Percentiles rank a stretch among this genome's conserved stretches.
Evolutionary conservation across 768 basidiomycete species (phyloP).

Genomic region (Kwoniella mangroviensis): DNA sequence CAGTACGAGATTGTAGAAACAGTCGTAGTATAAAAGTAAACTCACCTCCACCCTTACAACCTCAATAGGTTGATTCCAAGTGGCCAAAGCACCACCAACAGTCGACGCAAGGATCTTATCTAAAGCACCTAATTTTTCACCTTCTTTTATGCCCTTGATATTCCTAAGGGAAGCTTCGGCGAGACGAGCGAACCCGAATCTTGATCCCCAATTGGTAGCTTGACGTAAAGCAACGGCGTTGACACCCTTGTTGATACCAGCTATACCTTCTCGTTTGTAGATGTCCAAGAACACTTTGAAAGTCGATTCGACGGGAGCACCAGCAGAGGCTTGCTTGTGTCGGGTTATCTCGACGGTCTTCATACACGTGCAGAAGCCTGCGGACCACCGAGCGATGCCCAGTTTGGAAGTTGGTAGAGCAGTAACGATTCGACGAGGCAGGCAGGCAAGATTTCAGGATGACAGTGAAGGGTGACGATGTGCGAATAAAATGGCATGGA

Average conservation of each 20-base stretch:
- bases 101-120: slow-evolving; percentile 90
- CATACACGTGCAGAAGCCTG: slow-evolving; percentile 99
- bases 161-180: slow-evolving; percentile 80
- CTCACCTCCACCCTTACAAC: slow-evolving; percentile 91
- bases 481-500: too few relatives aligned
- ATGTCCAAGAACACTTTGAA: slow-evolving; percentile 95
- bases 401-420: not conserved
- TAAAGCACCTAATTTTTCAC: slow-evolving; percentile 70
- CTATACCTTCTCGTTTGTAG: slow-evolving; percentile 87
- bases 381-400: not conserved
- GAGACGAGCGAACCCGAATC: slow-evolving; percentile 92
- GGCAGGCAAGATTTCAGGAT: slow-evolving; percentile 1
- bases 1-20: slow-evolving; percentile 1
- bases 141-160: slow-evolving; percentile 75
- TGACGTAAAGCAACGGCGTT: slow-evolving; percentile 66
- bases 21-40: slow-evolving; percentile 20
- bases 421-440: not conserved
- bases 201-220: slow-evolving; percentile 61
- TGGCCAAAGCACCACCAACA: slow-evolving; percentile 88
- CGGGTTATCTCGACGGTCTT: slow-evolving; percentile 79
- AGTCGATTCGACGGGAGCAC: slow-evolving; percentile 85
- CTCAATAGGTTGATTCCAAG: slow-evolving; percentile 99
- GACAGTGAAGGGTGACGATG: slow-evolving; percentile 2
- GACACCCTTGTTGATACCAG: slow-evolving; percentile 98
- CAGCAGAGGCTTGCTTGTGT: slow-evolving; percentile 83